Evolutionary conservation across 192 early-diverging fungal species (phyloP), one percentile per base, ranked within the genome.

Genomic region (Coemansia sp.): DNA sequence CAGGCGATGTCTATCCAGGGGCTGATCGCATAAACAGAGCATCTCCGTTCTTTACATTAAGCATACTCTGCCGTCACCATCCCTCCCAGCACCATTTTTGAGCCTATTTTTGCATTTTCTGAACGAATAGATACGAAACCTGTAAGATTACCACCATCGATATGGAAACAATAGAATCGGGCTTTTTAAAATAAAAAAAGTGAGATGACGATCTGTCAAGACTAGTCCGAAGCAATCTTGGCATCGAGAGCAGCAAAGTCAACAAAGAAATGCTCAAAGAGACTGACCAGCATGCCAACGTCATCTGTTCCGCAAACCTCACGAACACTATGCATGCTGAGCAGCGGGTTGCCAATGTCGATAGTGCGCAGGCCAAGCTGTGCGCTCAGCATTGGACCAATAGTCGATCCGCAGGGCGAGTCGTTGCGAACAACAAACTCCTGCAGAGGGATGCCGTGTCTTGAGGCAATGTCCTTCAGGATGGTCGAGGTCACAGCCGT

Each of bases 311-410:
- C 98, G 66, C 90, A 89, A 12, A 86, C 87, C 79, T 99, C 96
- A 56, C 96, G 94, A 79, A 95, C 91, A 64, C 93, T 95, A 80
- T 98, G 98, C 98, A 98, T 99, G 67, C 91, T 92, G 66, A 97
- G 77, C 80, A 98, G 94, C 36, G 96, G 90, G 68, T 95, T 96
- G 54, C 98, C 96, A 43, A 98, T 90, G 84, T 99, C 95, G 84
- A 99, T 85, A 39, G 98, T 99, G 69, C 96, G 88, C 46, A 99
- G 76, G 18, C 98, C 98, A 41, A 99, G 86, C 67, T 97, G 92
- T 6, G 95, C 89, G 72, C 88, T 90, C 22, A 99, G 82, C 91
- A 99, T 95, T 18, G 98, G 98, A 5, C 98, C 98, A 74, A 99
- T 99, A 16, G 96, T 98, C 19, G 91, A 92, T 5, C 98, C 98